Base-by-base conservation (phyloP, 2,329 filamentous ascomycete species). In the Fusarium nodosum region DNA sequence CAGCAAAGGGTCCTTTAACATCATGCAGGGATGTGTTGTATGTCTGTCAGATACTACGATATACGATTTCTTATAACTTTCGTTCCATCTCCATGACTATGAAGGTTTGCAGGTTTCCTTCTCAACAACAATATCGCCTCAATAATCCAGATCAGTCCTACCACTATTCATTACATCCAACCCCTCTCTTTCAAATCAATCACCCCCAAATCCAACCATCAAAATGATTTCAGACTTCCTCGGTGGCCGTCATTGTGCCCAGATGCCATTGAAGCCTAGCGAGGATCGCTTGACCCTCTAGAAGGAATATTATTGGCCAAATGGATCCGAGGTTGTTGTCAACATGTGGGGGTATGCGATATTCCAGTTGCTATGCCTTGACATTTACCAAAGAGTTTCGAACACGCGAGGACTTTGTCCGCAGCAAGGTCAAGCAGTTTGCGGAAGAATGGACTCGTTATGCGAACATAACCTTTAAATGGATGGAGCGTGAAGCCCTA, bases 391-490 rank as follows among this genome's bases (percentile, higher is more conserved):
- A 50, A 3, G 11, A 36, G 3, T 5, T 50, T 15, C 4, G 0
- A 50, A 36, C n/a, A n/a, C n/a, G n/a, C n/a, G n/a, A n/a, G n/a
- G 47, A 50, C 5, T 50, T 50, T 0, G 47, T 50, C 1, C 47
- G 47, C 6, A 50, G 47, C 47, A 50, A 50, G 18, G 47, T 50
- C 12, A 50, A 36, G 46, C 47, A 50, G 47, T 50, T 50, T 11
- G 47, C 47, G 0, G 34, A 50, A n/a, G 47, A 50, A 36, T 50
- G 47, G 47, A 36, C 16, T 11, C 47, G 47, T 22, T 50, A 50
- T 11, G 47, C 47, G 1, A 50, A 50, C 31, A 26, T 50, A 7
- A 50, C 22, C 22, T 50, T 50, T 31, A 50, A 50, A 11, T 50
- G 47, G 47, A 50, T 50, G 47, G 47, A 50, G 8, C 31, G 47